phyloP scores from a whole-genome alignment of 2,329 filamentous ascomycete genomes.

The Diaporthe sp. region DNA sequence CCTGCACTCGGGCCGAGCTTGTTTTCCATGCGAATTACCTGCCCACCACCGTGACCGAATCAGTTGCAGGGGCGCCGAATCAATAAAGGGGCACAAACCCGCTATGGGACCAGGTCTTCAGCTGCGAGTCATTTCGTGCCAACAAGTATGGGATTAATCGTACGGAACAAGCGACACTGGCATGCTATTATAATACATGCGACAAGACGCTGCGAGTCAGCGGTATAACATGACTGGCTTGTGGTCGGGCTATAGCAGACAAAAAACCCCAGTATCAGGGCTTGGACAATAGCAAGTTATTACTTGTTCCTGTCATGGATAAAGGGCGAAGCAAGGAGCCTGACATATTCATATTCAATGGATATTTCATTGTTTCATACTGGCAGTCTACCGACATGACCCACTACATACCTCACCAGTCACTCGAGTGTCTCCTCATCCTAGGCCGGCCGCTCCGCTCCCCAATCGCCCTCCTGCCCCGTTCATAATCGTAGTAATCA shows the following conservation, averaged over 20 bases:
- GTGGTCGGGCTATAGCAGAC: background rate
- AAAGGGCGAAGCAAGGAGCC: background rate
- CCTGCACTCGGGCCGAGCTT: background rate
- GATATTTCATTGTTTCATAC: too few relatives aligned
- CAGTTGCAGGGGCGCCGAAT: background rate
- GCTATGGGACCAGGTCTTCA: too few relatives aligned
- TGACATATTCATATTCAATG: too few relatives aligned
- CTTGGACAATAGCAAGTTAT: background rate
- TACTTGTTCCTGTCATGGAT: background rate
- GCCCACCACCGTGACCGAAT: background rate
- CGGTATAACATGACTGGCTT: background rate
- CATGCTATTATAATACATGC: background rate
- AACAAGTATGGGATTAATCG: background rate
- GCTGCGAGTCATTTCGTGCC: background rate
- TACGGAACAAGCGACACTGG: background rate
- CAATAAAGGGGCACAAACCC: background rate
- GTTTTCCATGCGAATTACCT: background rate
- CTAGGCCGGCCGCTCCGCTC: constrained; percentile 34
- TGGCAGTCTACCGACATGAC: background rate
- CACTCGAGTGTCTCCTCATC: constrained; percentile 40
- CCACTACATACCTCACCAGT: constrained; percentile 29
- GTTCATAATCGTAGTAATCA: constrained; percentile 26
- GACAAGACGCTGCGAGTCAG: background rate
- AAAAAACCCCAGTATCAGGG: too few relatives aligned
- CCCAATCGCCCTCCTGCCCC: constrained; percentile 24